These are phyloP conservation scores for Asterophora lycoperdoides DNA, from an alignment of 768 basidiomycete genomes.

Conservation along the genomic window DNA sequence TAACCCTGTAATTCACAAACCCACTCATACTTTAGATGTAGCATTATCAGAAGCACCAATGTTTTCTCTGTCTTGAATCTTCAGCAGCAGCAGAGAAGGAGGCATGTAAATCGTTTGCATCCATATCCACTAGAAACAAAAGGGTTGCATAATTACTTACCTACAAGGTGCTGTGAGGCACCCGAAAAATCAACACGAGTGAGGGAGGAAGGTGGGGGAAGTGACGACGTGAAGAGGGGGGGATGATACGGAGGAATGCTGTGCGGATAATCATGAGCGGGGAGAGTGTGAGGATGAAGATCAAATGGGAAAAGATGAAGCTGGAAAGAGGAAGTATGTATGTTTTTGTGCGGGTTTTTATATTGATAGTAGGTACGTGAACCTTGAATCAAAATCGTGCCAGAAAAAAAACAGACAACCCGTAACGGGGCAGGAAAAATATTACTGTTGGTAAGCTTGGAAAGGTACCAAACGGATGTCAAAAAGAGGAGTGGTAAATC, in stretches of 20 bases:
- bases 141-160: conserved; percentile 44
- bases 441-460: conserved; percentile 18
- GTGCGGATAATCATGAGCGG: conserved; percentile 12
- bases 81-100: conserved; percentile 21
- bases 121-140: conserved; percentile 27
- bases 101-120: conserved; percentile 27
- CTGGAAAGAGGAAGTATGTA: conserved; percentile 30
- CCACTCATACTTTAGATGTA: conserved; percentile 5
- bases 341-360: conserved; percentile 51
- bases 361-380: conserved; percentile 27
- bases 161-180: conserved; percentile 28
- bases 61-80: too few relatives aligned
- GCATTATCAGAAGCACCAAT: conserved; percentile 5
- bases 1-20: conserved; percentile 36
- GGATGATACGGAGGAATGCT: too few relatives aligned
- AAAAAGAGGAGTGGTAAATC: conserved; percentile 11
- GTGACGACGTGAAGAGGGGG: conserved; percentile 15
- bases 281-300: conserved; percentile 16
- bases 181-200: conserved; percentile 10
- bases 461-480: conserved; percentile 15
- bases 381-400: conserved; percentile 22
- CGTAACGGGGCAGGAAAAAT: conserved; percentile 24
- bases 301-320: conserved; percentile 32
- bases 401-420: conserved; percentile 32
- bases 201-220: conserved; percentile 15